Percentiles rank a stretch among this genome's conserved stretches.
phyloP scores from a whole-genome alignment of 106 monocot species.

The Alisma plantagoaquatica region DNA sequence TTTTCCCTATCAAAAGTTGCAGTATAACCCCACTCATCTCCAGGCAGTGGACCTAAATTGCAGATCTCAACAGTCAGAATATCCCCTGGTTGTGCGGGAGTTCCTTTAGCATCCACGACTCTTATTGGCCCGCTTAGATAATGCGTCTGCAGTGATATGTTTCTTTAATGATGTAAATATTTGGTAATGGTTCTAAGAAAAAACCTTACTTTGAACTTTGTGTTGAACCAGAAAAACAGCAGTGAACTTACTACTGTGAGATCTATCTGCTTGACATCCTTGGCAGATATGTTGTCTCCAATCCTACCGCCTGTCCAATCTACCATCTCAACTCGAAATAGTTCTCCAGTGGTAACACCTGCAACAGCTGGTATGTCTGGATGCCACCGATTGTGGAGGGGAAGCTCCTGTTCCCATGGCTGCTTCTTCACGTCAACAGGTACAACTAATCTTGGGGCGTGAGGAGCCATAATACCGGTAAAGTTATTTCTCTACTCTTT shows the following conservation, averaged over 20 bases:
- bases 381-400: conserved; percentile 81
- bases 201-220: too few species aligned
- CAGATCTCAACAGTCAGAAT: conserved; percentile 79
- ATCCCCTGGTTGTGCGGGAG: conserved; percentile 68
- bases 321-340: conserved; percentile 74
- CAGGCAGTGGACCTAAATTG: conserved; percentile 80
- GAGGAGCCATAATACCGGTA: conserved; percentile 50
- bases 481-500: too few species aligned
- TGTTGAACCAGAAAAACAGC: too few species aligned
- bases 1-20: conserved; percentile 78
- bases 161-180: too few species aligned
- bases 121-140: conserved; percentile 71
- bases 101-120: conserved; percentile 47
- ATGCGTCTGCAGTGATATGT: too few species aligned
- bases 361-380: conserved; percentile 64
- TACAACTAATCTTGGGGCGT: conserved; percentile 59
- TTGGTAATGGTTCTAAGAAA: too few species aligned
- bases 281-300: conserved; percentile 49
- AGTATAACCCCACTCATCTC: conserved; percentile 91
- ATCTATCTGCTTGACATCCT: conserved; percentile 55
- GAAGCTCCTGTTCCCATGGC: conserved; percentile 63
- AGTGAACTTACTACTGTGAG: conserved; percentile 59
- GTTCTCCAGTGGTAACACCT: conserved; percentile 45
- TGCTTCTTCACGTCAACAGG: conserved; percentile 64
- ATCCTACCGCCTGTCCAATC: conserved; percentile 70